Evolutionary conservation across 2,329 filamentous ascomycete genomes (phyloP), one percentile per base, ranked within the genome.

Genomic region (Leptographium flavum): DNA sequence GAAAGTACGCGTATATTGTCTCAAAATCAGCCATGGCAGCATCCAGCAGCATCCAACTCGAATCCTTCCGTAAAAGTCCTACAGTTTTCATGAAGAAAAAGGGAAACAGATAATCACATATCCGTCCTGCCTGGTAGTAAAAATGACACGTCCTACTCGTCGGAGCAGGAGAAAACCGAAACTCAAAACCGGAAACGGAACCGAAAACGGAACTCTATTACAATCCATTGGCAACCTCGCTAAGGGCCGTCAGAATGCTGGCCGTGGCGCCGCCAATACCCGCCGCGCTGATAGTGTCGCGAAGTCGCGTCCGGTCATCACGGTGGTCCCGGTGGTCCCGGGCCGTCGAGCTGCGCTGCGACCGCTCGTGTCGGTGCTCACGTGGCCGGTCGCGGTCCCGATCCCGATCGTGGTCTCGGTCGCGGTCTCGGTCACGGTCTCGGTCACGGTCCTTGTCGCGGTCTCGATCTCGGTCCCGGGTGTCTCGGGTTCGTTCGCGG

Each of bases 191-290:
- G n/a, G n/a, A 40, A 30, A 28, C 22, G 32, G 17, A 27, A 25
- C 27, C 27, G 23, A 37, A 45, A 7, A 14, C 5, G n/a, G 5
- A 33, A 4, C n/a, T 5, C 11, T 10, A 4, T 36, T 39, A 63
- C 38, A 55, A 50, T 32, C 49, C 56, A 6, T 55, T 52, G 7
- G 73, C 74, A 23, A 74, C 75, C 55, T 80, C 74, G 4, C 71
- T 68, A 28, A 80, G 58, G 1, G 79, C 73, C 45, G 69, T 70
- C 39, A 79, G 54, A 49, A 80, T 57, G 44, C 73, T 76, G 3
- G 70, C 74, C 1, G 76, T 75, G 0, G 74, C 75, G 10, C 76
- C 73, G 4, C 76, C 76, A 27, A 81, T 71, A 1, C 76, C 71
- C 5, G 74, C 76, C 1, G 71, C 73, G 2, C 69, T 67, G 4